Evolutionary conservation across 768 basidiomycete genomes (phyloP), one percentile per base, ranked within the genome.

Genomic region (Termitomyces sp.): DNA sequence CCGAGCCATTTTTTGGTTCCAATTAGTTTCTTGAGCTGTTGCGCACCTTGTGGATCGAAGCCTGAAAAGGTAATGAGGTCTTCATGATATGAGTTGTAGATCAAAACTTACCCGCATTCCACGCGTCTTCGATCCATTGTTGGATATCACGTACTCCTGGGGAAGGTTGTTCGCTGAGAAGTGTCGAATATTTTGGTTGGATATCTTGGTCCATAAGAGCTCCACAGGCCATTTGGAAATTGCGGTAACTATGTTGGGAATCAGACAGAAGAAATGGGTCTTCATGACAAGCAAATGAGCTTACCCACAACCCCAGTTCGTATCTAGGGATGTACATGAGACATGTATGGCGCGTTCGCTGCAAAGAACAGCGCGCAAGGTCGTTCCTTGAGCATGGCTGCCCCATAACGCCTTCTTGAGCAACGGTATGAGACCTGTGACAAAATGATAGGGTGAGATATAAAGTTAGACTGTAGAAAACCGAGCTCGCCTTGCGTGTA

Each of bases 121-220:
- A 97, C 3, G 94, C 94, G 58, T 81, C 77, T 70, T 96, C 90
- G 49, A 97, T 86, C 87, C 88, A 89, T 8, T 62, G 68, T 67
- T 96, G 94, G 36, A 96, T 69, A 67, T 90, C 88, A 18, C 86
- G 77, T 18, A 96, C 80, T 20, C 92, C 79, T 2, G 94, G 94
- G 1, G 82, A 74, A 11, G 75, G 73, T 4, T 84, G 82, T n/a
- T 73, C 64, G 55, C 86, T 83, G 3, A 94, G 76, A 18, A 87
- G 74, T 2, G 82, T 74, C 59, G 81, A 82, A 71, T 94, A 94
- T 58, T 80, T 58, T 1, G 83, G 81, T 68, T 91, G 89, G 13
- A 71, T 59, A 56, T 73, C 72, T 69, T 94, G 92, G 53, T 79
- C 81, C 81, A 91, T 86, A 22, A 94, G 80, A 6, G 84, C 81